Base-by-base conservation (phyloP, 164 flowering plant species). In the Vitis cinerea region DNA sequence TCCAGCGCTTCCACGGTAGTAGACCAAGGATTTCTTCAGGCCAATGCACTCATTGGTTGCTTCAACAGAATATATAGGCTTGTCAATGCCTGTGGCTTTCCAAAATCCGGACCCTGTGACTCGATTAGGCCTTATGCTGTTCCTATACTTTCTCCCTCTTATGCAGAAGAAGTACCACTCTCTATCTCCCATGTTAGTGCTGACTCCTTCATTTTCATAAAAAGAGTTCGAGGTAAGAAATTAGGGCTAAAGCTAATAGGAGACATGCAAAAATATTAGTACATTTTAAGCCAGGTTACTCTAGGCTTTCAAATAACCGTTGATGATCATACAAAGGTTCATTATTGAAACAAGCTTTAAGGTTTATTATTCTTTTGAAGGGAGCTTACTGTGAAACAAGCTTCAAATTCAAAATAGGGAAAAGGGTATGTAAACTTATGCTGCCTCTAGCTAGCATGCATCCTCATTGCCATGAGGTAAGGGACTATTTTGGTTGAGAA, bases 21-120 rank as follows among this genome's bases (percentile, higher is more conserved):
- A 92, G 5, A 92, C 97, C 17, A 92, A 78, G 3, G 97, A 87
- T 72, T 92, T 92, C 84, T 92, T 92, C 58, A 92, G 90, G 57
- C 97, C 97, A 61, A 92, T 82, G 84, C 84, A 80, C 12, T 82
- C 78, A 15, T 66, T 74, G 13, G 57, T 50, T 13, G 64, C 57
- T 63, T 61, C 51, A 13, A 5, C 61, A 13, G 82, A 58, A 37
- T 72, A 66, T 0, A 83, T 70, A 0, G 84, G 81, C 65, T 80
- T 80, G 72, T 83, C 86, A 30, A 83, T 80, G 19, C 85, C 85
- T 0, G 85, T 83, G 51, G 85, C 85, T 65, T 83, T 83, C 85
- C 83, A 83, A 37, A 80, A 83, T 12, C 85, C 86, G 10, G 83
- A 80, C 3, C 83, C 82, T 2, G 86, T 83, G 8, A 83, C 86